Evolutionary conservation across 2,329 filamentous ascomycete genomes (phyloP).

Genomic region (Cytospora chrysosperma): DNA sequence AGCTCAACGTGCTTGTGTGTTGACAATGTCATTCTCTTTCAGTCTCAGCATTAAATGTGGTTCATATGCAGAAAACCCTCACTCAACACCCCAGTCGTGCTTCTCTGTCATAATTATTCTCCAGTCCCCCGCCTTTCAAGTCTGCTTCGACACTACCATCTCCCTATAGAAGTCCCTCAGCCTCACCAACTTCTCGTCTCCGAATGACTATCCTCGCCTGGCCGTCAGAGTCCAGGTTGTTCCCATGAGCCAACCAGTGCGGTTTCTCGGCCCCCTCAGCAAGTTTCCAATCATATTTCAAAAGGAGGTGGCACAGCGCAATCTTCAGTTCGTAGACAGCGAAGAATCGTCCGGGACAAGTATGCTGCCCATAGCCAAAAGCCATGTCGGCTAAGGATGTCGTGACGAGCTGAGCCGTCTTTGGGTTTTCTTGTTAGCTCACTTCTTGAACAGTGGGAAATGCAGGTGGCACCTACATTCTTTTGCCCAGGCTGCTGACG

Average conservation of each 20-base stretch:
- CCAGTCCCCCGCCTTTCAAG: neutral
- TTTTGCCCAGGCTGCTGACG: neutral
- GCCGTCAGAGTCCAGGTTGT: neutral
- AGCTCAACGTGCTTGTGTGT: neutral
- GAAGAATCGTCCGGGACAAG: constrained; percentile 45
- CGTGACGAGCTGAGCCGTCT: constrained; percentile 35
- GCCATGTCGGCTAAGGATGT: constrained; percentile 33
- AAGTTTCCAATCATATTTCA: constrained; percentile 33
- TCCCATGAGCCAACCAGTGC: neutral
- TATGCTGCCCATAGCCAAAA: constrained; percentile 43
- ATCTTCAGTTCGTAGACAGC: constrained; percentile 42
- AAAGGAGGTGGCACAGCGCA: constrained; percentile 30
- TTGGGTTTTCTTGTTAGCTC: constrained; percentile 29
- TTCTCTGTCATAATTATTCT: no score
- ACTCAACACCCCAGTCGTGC: neutral
- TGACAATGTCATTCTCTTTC: neutral
- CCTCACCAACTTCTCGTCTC: neutral
- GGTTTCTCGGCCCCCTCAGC: constrained; percentile 16
- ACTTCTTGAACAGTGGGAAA: constrained; percentile 6
- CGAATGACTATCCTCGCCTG: constrained; percentile 4
- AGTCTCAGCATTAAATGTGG: neutral
- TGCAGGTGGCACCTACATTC: neutral
- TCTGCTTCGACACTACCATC: neutral
- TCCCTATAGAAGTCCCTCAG: neutral
- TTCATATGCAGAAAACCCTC: neutral